Conservation (phyloP, 352 stramenopile genomes). For the Globisporangium radiosum region DNA sequence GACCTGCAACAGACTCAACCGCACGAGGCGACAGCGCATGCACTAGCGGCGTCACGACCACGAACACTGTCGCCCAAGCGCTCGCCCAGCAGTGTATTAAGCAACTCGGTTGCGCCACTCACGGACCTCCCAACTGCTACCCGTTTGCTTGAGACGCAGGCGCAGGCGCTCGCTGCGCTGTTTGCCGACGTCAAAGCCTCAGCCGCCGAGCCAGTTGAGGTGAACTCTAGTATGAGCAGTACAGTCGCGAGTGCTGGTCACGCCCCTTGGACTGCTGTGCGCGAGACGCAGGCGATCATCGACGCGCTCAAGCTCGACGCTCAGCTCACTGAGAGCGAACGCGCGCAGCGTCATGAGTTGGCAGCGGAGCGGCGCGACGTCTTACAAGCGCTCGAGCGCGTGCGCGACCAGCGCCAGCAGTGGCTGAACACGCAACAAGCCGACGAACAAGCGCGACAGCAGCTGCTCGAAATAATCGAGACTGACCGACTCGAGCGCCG, state of each 20-base stretch:
- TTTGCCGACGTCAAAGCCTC: slow-evolving; percentile 4
- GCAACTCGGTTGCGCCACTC: too few species aligned
- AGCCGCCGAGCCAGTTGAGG: background rate
- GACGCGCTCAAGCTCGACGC: slow-evolving; percentile 2
- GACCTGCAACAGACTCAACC: too few species aligned
- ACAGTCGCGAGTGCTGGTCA: background rate
- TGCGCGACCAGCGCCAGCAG: slow-evolving; percentile 2
- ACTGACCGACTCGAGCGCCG: slow-evolving; percentile 5
- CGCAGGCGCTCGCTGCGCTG: slow-evolving; percentile 7
- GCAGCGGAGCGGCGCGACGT: background rate
- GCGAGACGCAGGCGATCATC: slow-evolving; percentile 3
- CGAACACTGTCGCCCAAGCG: too few species aligned
- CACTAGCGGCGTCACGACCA: too few species aligned
- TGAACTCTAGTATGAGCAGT: background rate
- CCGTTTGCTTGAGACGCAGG: slow-evolving; percentile 8
- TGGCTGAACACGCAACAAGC: background rate
- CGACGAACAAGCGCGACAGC: background rate
- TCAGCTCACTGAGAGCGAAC: background rate
- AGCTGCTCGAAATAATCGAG: slow-evolving; percentile 4
- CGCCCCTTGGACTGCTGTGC: background rate
- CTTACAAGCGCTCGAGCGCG: background rate
- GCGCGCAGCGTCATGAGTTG: background rate
- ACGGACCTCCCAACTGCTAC: background rate
- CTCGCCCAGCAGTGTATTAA: background rate
- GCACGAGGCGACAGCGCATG: too few species aligned